Conservation (phyloP, 2,329 filamentous ascomycete species). For the Sordariomycetes sp. region DNA sequence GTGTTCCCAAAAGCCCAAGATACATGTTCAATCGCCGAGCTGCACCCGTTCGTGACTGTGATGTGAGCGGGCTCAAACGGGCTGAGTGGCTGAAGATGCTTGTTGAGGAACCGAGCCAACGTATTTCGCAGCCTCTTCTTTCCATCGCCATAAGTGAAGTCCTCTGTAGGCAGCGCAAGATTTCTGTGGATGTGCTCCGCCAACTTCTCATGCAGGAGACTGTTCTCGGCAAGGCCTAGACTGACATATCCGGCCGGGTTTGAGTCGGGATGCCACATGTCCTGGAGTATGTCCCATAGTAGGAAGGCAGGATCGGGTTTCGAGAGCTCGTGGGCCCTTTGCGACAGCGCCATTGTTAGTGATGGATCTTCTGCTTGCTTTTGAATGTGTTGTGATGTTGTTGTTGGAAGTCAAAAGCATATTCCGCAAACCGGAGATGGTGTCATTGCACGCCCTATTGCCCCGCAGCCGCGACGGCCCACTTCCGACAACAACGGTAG, state of each 20-base stretch:
- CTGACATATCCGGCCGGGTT: slow-evolving; percentile 37
- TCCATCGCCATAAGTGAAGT: slow-evolving; percentile 32
- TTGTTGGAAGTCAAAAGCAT: no score
- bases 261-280: slow-evolving; percentile 29
- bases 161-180: slow-evolving; percentile 17
- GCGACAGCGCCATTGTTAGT: slow-evolving; percentile 13
- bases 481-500: no score
- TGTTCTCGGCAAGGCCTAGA: slow-evolving; percentile 43
- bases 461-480: no score
- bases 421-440: no score
- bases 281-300: slow-evolving; percentile 32
- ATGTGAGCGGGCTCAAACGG: slow-evolving; percentile 22
- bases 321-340: slow-evolving; percentile 16
- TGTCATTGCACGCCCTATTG: no score
- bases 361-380: not conserved
- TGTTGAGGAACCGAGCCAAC: slow-evolving; percentile 25
- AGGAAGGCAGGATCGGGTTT: slow-evolving; percentile 14
- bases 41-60: slow-evolving; percentile 28
- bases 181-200: slow-evolving; percentile 29
- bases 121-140: slow-evolving; percentile 19
- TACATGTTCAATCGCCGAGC: slow-evolving; percentile 28
- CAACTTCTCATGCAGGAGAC: slow-evolving; percentile 37
- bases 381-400: no score
- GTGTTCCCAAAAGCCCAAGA: slow-evolving; percentile 28
- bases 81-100: slow-evolving; percentile 16